Conservation (phyloP, 2,329 filamentous ascomycete genomes). For the Dryadomyces quercivorus region DNA sequence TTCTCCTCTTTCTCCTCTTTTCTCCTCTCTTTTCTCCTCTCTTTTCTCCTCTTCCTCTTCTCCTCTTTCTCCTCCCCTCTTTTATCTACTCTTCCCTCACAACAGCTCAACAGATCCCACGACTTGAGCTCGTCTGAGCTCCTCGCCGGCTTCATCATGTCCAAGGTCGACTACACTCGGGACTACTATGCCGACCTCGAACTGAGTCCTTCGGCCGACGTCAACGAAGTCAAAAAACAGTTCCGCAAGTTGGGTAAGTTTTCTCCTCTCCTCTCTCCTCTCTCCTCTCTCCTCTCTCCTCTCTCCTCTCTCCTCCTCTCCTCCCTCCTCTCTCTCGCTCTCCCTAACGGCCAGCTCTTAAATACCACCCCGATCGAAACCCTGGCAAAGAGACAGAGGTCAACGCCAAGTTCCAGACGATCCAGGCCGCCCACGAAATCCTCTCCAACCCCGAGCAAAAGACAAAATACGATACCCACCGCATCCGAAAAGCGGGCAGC, state of each 20-base stretch:
- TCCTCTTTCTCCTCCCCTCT: neutral
- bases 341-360: conserved; percentile 44
- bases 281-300: neutral
- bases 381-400: conserved; percentile 70
- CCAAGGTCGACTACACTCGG: conserved; percentile 49
- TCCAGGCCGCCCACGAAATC: conserved; percentile 77
- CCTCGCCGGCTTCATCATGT: conserved; percentile 37
- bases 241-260: conserved; percentile 65
- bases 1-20: neutral
- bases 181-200: conserved; percentile 84
- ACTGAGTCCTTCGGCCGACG: conserved; percentile 52
- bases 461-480: conserved; percentile 39
- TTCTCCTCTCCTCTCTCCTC: neutral
- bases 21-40: neutral
- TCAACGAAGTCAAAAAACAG: conserved; percentile 71
- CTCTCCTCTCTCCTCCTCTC: neutral
- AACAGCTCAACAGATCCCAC: too few species aligned
- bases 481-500: conserved; percentile 19
- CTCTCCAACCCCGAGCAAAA: conserved; percentile 38
- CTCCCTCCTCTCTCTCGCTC: neutral
- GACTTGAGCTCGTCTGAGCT: too few species aligned
- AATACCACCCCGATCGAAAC: conserved; percentile 83
- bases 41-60: neutral
- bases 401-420: conserved; percentile 72
- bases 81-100: neutral